Percentiles rank a stretch among this genome's conserved stretches.
Conservation (phyloP, 192 early-diverging fungal genomes). For the Backusella sp. region DNA sequence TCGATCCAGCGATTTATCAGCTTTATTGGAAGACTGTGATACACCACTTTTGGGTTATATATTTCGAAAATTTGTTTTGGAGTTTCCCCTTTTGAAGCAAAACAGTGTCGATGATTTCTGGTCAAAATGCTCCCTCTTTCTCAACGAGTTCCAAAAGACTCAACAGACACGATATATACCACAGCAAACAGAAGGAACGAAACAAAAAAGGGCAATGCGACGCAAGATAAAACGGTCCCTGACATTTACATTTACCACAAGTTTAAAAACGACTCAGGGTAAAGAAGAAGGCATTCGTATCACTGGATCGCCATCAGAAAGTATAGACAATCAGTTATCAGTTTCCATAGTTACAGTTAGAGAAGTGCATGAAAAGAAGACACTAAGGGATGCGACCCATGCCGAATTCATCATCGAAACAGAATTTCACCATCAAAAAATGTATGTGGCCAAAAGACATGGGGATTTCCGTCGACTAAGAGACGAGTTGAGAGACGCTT, state of each 20-base stretch:
- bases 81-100: conserved; percentile 48
- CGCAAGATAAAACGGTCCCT: conserved; percentile 25
- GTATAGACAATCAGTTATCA: neutral
- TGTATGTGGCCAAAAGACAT: conserved; percentile 42
- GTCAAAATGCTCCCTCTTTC: conserved; percentile 43
- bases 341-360: conserved; percentile 48
- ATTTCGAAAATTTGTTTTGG: conserved; percentile 42
- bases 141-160: conserved; percentile 43
- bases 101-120: conserved; percentile 35
- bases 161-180: conserved; percentile 23
- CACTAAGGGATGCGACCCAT: conserved; percentile 40
- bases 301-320: neutral
- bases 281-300: conserved; percentile 25
- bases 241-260: conserved; percentile 22
- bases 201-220: conserved; percentile 25
- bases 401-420: conserved; percentile 45
- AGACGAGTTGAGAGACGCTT: conserved; percentile 35
- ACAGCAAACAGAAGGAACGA: neutral
- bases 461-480: conserved; percentile 42
- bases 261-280: conserved; percentile 21
- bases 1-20: conserved; percentile 12
- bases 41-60: conserved; percentile 46
- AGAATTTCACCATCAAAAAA: neutral
- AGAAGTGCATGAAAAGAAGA: conserved; percentile 32
- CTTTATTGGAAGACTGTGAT: conserved; percentile 26